Conservation (phyloP, 2,329 filamentous ascomycete genomes). For the Beauveria sp. region DNA sequence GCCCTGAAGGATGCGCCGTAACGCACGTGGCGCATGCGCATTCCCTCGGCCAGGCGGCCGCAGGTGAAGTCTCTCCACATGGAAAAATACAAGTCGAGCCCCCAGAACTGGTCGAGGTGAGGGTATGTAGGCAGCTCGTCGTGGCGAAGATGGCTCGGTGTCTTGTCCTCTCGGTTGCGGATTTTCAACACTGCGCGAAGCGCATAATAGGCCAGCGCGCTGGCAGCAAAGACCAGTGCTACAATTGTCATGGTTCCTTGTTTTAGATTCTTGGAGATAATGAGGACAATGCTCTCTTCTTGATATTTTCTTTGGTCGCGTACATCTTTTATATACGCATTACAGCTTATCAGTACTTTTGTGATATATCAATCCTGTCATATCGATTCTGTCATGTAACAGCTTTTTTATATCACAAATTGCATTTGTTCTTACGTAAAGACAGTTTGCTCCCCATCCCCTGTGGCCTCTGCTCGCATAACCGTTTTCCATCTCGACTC, state of each 20-base stretch:
- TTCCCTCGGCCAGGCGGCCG: constrained; percentile 1
- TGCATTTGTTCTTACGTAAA: no score
- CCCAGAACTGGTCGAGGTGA: neutral
- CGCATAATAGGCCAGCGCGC: neutral
- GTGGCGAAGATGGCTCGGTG: neutral
- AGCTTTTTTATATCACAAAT: no score
- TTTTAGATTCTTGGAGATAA: neutral
- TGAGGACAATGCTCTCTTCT: no score
- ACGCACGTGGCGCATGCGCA: neutral
- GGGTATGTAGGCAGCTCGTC: neutral
- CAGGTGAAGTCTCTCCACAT: constrained; percentile 9
- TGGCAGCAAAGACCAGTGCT: neutral
- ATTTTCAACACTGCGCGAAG: neutral
- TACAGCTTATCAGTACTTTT: no score
- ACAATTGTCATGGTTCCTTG: neutral
- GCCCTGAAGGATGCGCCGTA: constrained; percentile 1
- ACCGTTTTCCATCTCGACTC: neutral
- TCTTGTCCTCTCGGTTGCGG: neutral
- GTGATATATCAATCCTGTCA: no score
- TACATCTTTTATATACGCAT: no score
- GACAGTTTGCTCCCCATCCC: no score
- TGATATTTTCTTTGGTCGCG: no score
- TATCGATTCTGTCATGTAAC: no score
- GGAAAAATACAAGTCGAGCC: constrained; percentile 1
- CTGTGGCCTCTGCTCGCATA: neutral